Conservation (phyloP, 2,329 filamentous ascomycete genomes). For the Botrytis aclada region DNA sequence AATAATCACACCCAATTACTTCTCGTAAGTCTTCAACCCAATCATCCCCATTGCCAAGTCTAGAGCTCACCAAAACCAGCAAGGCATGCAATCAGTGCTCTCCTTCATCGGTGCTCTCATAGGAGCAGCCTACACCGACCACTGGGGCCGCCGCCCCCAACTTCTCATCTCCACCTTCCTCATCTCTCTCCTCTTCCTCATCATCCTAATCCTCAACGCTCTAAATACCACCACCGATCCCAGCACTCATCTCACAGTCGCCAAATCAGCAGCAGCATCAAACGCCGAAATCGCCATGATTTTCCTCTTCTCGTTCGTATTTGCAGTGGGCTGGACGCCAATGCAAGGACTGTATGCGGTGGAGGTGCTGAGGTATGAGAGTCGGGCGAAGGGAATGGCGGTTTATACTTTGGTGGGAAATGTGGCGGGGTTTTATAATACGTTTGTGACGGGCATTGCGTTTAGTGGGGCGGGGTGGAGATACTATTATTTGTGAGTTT, state of each 20-base stretch:
- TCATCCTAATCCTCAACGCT: slow-evolving; percentile 41
- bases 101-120: slow-evolving; percentile 40
- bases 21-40: slow-evolving; percentile 28
- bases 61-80: slow-evolving; percentile 26
- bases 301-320: slow-evolving; percentile 52
- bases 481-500: slow-evolving; percentile 16
- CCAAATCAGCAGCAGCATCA: slow-evolving; percentile 37
- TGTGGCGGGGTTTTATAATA: slow-evolving; percentile 18
- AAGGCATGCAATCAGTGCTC: slow-evolving; percentile 38
- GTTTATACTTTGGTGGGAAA: slow-evolving; percentile 15
- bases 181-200: slow-evolving; percentile 15
- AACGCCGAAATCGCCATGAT: slow-evolving; percentile 50
- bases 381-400: slow-evolving; percentile 15
- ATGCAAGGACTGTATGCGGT: slow-evolving; percentile 50
- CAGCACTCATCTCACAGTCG: neutral
- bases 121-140: slow-evolving; percentile 29
- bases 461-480: slow-evolving; percentile 12
- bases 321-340: slow-evolving; percentile 51
- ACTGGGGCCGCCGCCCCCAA: slow-evolving; percentile 39
- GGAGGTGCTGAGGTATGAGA: slow-evolving; percentile 40
- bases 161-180: slow-evolving; percentile 45
- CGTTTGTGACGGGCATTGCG: slow-evolving; percentile 16
- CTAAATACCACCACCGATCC: slow-evolving; percentile 45
- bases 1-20: slow-evolving; percentile 42
- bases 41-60: rapidly evolving